Evolutionary conservation across 1,139 yeast species (phyloP), one percentile per base, ranked within the genome.

Genomic region (Magnusiomyces clavatus): DNA sequence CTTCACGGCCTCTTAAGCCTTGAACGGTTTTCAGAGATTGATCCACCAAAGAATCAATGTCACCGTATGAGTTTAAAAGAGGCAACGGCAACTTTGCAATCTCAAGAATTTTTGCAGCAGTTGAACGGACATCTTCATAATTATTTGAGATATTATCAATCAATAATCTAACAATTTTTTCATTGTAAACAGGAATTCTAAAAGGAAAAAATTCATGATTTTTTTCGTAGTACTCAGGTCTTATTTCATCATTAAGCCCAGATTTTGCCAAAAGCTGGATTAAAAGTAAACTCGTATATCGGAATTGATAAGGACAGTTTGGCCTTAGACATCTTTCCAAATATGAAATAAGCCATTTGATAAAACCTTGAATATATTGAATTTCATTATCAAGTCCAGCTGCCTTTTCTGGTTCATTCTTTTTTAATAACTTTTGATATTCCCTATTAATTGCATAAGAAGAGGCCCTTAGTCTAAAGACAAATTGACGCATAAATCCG

Each of bases 101-200:
- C 10, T 71, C 61, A 19, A 87, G 64, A n/a, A 83, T 60, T 2
- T 65, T 61, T 1, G 76, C 75, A 4, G 89, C 73, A 13, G 65
- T 58, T 1, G 74, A 73, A 56, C 97, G 74, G 11, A 88, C 76
- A 62, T 87, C 96, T 54, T 86, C 89, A 64, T 81, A 89, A 54
- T 83, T 83, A 62, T 83, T 84, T 47, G 81, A 71, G 17, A 86
- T 70, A 51, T 80, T 79, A 58, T 83, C 83, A 29, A 85, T 67
- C 45, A 88, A 65, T 13, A 79, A 62, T 44, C 81, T 69, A 1
- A 77, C 63, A 11, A 79, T 57, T 1, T 64, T 60, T 0, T 57
- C 54, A 19, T 71, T 70, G 57, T 73, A 80, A 2, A 84, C 62
- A 1, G 68, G 61, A 0, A 81, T 59, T 6, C 68, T 57, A 58